Percentiles rank a stretch among this genome's conserved stretches.
Conservation (phyloP, 2,329 filamentous ascomycete species). For the Fusarium anguioides region DNA sequence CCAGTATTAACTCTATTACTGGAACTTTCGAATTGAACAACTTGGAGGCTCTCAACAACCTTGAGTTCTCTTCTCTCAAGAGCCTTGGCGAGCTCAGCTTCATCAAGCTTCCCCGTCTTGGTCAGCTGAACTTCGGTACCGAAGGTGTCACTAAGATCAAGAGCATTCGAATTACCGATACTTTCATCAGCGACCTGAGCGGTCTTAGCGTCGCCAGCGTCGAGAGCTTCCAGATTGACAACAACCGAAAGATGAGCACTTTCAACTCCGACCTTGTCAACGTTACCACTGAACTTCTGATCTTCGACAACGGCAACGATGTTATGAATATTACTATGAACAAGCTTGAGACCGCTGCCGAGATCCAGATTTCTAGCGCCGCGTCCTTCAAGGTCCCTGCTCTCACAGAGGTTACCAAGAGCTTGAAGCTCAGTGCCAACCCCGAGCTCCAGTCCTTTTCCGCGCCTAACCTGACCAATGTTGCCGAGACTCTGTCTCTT, state of each 20-base stretch:
- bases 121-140: slow-evolving; percentile 60
- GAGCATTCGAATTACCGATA: slow-evolving; percentile 84
- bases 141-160: slow-evolving; percentile 72
- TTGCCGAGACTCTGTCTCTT: slow-evolving; percentile 68
- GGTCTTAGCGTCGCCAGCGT: slow-evolving; percentile 85
- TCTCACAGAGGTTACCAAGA: slow-evolving; percentile 78
- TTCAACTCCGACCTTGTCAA: slow-evolving; percentile 83
- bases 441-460: slow-evolving; percentile 67
- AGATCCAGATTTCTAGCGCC: slow-evolving; percentile 75
- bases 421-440: slow-evolving; percentile 87
- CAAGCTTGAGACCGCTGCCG: slow-evolving; percentile 72
- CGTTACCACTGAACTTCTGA: slow-evolving; percentile 75
- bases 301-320: slow-evolving; percentile 82
- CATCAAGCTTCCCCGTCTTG: slow-evolving; percentile 74
- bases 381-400: slow-evolving; percentile 78
- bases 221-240: slow-evolving; percentile 82
- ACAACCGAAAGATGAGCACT: slow-evolving; percentile 83
- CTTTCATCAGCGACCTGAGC: slow-evolving; percentile 79
- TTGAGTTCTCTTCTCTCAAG: slow-evolving; percentile 74
- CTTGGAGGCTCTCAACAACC: slow-evolving; percentile 73
- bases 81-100: slow-evolving; percentile 76
- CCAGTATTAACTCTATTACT: slow-evolving; percentile 71
- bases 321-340: slow-evolving; percentile 76
- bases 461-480: slow-evolving; percentile 76
- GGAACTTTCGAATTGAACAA: slow-evolving; percentile 76